Percentiles rank a stretch among this genome's conserved stretches.
Evolutionary conservation across 1,139 yeast species (phyloP).

Genomic region (Candida mesenterica): DNA sequence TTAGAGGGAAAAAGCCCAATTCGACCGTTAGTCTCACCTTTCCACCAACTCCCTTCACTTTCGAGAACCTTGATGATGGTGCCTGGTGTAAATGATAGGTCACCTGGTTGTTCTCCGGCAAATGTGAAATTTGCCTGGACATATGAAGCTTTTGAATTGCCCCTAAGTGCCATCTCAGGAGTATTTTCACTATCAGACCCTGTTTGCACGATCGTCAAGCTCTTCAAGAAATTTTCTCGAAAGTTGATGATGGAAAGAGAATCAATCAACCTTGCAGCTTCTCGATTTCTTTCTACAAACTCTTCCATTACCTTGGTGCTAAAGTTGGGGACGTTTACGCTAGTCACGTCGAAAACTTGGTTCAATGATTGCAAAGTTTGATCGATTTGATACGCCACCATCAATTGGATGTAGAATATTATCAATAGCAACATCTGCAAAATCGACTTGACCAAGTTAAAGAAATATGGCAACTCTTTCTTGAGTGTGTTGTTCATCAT

Average conservation of each 20-base stretch:
- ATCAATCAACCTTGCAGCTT: slow-evolving; percentile 19
- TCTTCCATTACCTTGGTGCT: slow-evolving; percentile 9
- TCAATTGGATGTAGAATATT: slow-evolving; percentile 30
- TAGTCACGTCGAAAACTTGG: slow-evolving; percentile 13
- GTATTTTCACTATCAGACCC: too few species aligned
- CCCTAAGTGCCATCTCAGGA: background rate
- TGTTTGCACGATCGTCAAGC: slow-evolving; percentile 10
- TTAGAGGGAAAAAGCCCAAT: slow-evolving; percentile 57
- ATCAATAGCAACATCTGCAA: slow-evolving; percentile 28
- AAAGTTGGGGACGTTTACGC: slow-evolving; percentile 10
- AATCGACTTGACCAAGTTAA: slow-evolving; percentile 25
- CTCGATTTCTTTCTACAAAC: slow-evolving; percentile 13
- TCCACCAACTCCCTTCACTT: slow-evolving; percentile 57
- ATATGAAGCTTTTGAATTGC: slow-evolving; percentile 10
- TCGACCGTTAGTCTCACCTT: slow-evolving; percentile 49
- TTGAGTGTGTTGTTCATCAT: slow-evolving; percentile 31
- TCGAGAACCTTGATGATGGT: slow-evolving; percentile 47
- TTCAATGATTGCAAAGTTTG: slow-evolving; percentile 17
- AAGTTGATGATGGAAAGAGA: slow-evolving; percentile 21
- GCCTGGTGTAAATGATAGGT: slow-evolving; percentile 49
- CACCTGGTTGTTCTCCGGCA: slow-evolving; percentile 36
- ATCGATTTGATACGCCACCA: slow-evolving; percentile 27
- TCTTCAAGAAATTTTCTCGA: slow-evolving; percentile 18
- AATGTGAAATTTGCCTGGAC: slow-evolving; percentile 37
- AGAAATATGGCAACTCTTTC: slow-evolving; percentile 37